phyloP scores from a whole-genome alignment of 2,329 filamentous ascomycete genomes.

The Lachnellula hyalina region DNA sequence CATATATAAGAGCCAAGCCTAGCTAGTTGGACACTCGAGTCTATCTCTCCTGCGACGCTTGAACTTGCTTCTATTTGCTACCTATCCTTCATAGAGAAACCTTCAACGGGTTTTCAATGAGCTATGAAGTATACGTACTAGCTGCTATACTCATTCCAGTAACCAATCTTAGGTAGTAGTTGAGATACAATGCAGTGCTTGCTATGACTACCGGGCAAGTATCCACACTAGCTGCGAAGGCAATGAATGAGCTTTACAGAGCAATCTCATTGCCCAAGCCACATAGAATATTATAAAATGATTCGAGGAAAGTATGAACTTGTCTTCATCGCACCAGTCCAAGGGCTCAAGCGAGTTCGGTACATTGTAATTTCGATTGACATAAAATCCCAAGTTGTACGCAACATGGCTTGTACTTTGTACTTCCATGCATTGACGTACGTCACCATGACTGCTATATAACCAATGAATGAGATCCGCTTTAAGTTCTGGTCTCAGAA shows the following conservation, averaged over 20 bases:
- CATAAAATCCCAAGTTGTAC: too few species aligned
- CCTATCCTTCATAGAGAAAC: not conserved
- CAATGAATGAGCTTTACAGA: conserved; percentile 43
- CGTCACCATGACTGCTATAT: too few species aligned
- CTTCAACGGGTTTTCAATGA: conserved; percentile 12
- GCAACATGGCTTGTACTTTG: too few species aligned
- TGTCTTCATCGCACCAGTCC: conserved; percentile 36
- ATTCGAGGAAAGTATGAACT: conserved; percentile 52
- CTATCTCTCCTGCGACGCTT: too few species aligned
- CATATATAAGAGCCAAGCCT: too few species aligned
- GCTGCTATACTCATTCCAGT: conserved; percentile 18
- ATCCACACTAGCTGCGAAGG: conserved; percentile 42
- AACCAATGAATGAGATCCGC: too few species aligned
- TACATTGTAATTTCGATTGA: too few species aligned
- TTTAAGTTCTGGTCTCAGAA: too few species aligned
- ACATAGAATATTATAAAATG: conserved; percentile 51
- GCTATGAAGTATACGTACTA: conserved; percentile 18
- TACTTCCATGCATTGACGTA: too few species aligned
- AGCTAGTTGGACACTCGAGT: too few species aligned
- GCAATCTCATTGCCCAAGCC: conserved; percentile 47
- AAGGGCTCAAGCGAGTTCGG: too few species aligned
- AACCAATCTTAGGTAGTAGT: conserved; percentile 23
- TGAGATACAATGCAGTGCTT: conserved; percentile 42
- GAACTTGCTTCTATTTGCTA: too few species aligned
- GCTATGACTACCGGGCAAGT: conserved; percentile 44